Base-by-base conservation (phyloP, 176 grass and related monocot genomes). In the Aegilops bicornis region DNA sequence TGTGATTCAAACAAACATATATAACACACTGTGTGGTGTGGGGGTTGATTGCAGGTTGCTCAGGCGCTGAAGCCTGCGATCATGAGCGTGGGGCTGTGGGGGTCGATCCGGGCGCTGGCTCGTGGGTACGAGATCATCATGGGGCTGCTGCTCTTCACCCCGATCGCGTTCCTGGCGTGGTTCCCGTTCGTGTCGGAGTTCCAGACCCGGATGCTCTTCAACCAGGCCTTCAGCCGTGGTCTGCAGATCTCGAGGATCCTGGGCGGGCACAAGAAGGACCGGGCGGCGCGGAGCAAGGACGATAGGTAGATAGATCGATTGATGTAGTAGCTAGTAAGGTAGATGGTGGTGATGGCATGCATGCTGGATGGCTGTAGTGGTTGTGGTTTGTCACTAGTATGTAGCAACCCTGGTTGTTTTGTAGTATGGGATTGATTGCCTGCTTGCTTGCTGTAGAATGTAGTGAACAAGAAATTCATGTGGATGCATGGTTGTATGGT, bases 111-210 rank as follows among this genome's bases (percentile, higher is more conserved):
- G 65, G 96, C 93, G 22, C 83, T 98, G 39, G 96, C 96, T 3
- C 86, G 91, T 63, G 93, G 93, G 22, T 98, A 95, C 12, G 93
- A 98, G 69, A 91, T 95, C 86, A 87, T 98, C 79, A 94, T 98
- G 93, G 96, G 93, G 9, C 91, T 98, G 36, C 82, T 98, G 31
- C 64, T 95, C 80, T 98, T 98, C 81, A 95, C 93, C 10, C 96
- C 96, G 3, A 92, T 19, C 3, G 69, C 36, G n/a, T 67, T 59
- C 54, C 54, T 59, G 54, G 54, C 54, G 54, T 59, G 54, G 54
- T 59, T 59, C 54, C 54, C 54, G 19, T 59, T 59, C 19, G 54
- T 59, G 54, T 59, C 54, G 7, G 54, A 59, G 54, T 59, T 59
- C 54, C 54, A 59, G 54, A 59, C 54, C 0, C 17, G 54, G 19